Base-by-base conservation (phyloP, 2,329 filamentous ascomycete genomes). In the Fusarium irregulare region DNA sequence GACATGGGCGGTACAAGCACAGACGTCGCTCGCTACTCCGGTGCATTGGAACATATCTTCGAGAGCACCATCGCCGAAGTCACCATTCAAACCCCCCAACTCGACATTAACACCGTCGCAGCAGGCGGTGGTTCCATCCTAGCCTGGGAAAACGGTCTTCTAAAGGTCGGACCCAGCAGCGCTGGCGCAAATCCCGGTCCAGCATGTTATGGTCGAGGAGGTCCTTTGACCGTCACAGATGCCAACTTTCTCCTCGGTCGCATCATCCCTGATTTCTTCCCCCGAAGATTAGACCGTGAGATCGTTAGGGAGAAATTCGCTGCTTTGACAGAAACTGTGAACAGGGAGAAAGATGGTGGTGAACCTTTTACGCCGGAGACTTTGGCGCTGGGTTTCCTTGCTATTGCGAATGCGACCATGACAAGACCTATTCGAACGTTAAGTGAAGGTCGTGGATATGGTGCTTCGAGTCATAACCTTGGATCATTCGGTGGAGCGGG, bases 391-490 rank as follows among this genome's bases (percentile, higher is more conserved):
- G 92, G 92, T 0, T 93, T 93, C 74, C 86, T 93, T 70, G 88
- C 91, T 56, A 90, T 93, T 47, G 91, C 91, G 7, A 92, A 93
- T 65, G 90, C 91, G 74, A 88, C 90, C 1, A 93, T 93, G 91
- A 89, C 88, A 0, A 83, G 91, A 32, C 92, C 92, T 0, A 94
- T 94, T 18, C 64, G 76, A 12, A 75, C 73, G 3, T 66, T 77
- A 0, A 77, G 71, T 13, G 76, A 77, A n/a, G 76, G 71, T 2
- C 75, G 76, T 0, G 76, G 76, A 1, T 77, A 75, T 21, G 73
- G 69, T 2, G 68, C 75, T 1, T 70, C 73, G 0, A 72, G 67
- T 3, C 76, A 78, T 2, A 72, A 77, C 28, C 14, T 77, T 2
- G 76, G 70, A 0, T 75, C 66, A 12, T 77, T 77, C 40, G 81